A percentile compares a stretch with the other conserved stretches of the same genome.
Evolutionary conservation across 352 stramenopile species (phyloP).

Genomic region (Pythium sukuiense): DNA sequence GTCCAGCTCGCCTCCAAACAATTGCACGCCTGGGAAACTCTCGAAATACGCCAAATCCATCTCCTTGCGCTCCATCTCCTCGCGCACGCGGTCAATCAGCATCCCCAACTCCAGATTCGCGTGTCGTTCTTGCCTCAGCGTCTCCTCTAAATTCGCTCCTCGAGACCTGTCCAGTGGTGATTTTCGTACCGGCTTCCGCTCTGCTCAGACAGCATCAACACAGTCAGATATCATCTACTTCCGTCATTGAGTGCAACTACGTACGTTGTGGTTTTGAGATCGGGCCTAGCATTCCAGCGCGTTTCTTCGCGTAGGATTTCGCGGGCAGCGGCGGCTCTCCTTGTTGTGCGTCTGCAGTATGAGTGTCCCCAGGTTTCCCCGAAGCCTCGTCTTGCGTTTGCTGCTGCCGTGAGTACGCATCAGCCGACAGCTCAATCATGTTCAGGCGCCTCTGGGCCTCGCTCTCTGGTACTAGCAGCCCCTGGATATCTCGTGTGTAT

Average conservation of each 20-base stretch:
- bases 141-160: slow-evolving; percentile 70
- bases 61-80: slow-evolving; percentile 73
- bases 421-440: slow-evolving; percentile 62
- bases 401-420: slow-evolving; percentile 32
- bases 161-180: slow-evolving; percentile 51
- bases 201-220: slow-evolving; percentile 16
- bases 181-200: slow-evolving; percentile 30
- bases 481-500: slow-evolving; percentile 70
- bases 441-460: slow-evolving; percentile 50
- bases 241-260: neutral
- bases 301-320: slow-evolving; percentile 52
- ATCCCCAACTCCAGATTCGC: slow-evolving; percentile 46
- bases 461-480: slow-evolving; percentile 61
- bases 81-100: slow-evolving; percentile 48
- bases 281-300: slow-evolving; percentile 61
- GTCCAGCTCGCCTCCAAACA: slow-evolving; percentile 45
- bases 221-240: neutral
- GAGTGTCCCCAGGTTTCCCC: neutral
- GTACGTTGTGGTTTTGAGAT: slow-evolving; percentile 58
- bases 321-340: neutral
- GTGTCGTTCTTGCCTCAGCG: slow-evolving; percentile 46
- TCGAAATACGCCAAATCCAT: slow-evolving; percentile 83
- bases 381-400: neutral
- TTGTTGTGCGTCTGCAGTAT: neutral
- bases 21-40: slow-evolving; percentile 58